A percentile compares a stretch with the other conserved stretches of the same genome.
Evolutionary conservation across 768 basidiomycete species (phyloP).

Genomic region (Rhodotorula kratochvilovae): DNA sequence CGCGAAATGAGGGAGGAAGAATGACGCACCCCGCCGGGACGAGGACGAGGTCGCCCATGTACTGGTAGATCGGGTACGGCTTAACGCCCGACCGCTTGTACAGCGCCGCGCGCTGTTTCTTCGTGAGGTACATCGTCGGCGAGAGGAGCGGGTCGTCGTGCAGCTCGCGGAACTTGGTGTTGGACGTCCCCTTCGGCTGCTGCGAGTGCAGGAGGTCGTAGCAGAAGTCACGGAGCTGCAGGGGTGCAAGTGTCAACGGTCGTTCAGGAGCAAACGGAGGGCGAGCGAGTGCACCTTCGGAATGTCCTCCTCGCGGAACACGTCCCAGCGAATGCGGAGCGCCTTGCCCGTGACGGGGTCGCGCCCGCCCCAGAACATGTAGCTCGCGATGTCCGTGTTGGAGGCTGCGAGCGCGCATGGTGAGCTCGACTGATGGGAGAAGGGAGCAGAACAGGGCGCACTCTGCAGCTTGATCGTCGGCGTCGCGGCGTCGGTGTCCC

Average conservation of each 20-base stretch:
- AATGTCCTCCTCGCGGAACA: conserved; percentile 12
- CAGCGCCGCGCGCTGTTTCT: conserved; percentile 17
- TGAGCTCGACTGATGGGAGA: neutral
- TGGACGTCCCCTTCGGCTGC: neutral
- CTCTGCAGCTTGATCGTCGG: conserved; percentile 19
- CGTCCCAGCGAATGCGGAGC: conserved; percentile 29
- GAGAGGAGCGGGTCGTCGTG: conserved; percentile 32
- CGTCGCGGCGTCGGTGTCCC: conserved; percentile 26
- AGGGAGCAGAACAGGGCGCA: neutral
- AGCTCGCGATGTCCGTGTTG: conserved; percentile 8
- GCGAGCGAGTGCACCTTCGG: neutral
- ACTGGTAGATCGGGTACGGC: conserved; percentile 30
- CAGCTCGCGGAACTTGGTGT: neutral
- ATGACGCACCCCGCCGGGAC: conserved; percentile 29
- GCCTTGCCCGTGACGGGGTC: conserved; percentile 12
- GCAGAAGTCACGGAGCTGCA: conserved; percentile 31
- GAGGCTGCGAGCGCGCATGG: neutral
- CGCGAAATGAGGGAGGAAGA: neutral
- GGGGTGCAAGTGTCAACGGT: neutral
- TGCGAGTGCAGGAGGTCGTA: conserved; percentile 5
- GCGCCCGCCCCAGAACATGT: conserved; percentile 20
- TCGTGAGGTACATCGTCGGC: conserved; percentile 22
- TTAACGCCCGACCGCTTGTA: conserved; percentile 8
- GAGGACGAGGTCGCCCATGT: conserved; percentile 29
- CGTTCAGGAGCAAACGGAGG: neutral